phyloP scores from a whole-genome alignment of 73 alveolate genomes.

The Stentor roeselii region DNA sequence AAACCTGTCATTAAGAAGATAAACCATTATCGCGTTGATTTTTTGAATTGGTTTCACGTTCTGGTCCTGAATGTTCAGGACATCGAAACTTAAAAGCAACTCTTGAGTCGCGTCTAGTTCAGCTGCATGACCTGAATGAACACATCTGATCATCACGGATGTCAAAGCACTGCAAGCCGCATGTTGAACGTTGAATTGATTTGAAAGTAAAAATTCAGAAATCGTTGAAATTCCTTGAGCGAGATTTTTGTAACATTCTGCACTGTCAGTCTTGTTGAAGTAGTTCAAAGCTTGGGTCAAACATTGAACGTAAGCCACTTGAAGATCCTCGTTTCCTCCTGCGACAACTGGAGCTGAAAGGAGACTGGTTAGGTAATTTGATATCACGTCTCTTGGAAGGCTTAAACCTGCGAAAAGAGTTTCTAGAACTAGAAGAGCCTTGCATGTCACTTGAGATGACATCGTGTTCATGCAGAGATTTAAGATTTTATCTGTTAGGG shows the following conservation, averaged over 20 bases:
- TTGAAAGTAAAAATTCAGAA: neutral
- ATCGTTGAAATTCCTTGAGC: neutral
- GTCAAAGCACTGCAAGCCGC: neutral
- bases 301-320: neutral
- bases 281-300: conserved; percentile 11
- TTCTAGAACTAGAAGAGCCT: conserved; percentile 1
- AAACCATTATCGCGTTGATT: conserved; percentile 20
- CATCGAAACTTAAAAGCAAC: conserved; percentile 19
- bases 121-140: neutral
- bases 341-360: neutral
- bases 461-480: neutral
- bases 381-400: conserved; percentile 8
- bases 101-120: conserved; percentile 6
- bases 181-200: conserved; percentile 20
- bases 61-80: neutral
- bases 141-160: neutral
- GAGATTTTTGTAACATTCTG: conserved; percentile 13
- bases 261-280: neutral
- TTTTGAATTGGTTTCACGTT: conserved; percentile 1
- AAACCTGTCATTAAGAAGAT: conserved; percentile 17
- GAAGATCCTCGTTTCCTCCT: neutral
- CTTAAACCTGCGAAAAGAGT: conserved; percentile 2
- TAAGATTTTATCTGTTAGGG: neutral
- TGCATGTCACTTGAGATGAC: neutral
- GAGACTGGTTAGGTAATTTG: neutral